phyloP scores from a whole-genome alignment of 2,329 filamentous ascomycete genomes.

The Diplocarpon mali region DNA sequence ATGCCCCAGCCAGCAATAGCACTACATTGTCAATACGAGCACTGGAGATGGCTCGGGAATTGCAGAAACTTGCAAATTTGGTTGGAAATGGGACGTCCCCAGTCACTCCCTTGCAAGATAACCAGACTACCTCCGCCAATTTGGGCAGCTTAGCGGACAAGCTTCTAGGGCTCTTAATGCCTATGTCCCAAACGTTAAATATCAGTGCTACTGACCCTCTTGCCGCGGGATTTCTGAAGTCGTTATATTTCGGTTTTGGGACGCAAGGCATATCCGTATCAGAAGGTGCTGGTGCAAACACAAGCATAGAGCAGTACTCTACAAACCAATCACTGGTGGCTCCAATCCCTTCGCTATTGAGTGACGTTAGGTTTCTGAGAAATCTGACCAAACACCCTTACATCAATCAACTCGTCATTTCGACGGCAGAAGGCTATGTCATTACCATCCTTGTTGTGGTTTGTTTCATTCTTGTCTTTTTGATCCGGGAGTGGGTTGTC shows the following conservation, averaged over 20 bases:
- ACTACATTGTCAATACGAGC: conserved; percentile 15
- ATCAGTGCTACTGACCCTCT: conserved; percentile 21
- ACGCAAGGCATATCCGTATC: conserved; percentile 9
- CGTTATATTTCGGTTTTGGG: conserved; percentile 21
- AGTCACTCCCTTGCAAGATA: conserved; percentile 21
- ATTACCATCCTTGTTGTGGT: conserved; percentile 88
- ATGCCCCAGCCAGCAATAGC: conserved; percentile 8
- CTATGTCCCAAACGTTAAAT: conserved; percentile 21
- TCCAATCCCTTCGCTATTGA: conserved; percentile 36
- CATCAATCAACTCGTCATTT: conserved; percentile 69
- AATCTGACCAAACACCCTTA: conserved; percentile 57
- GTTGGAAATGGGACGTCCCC: conserved; percentile 24
- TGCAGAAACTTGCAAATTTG: conserved; percentile 17
- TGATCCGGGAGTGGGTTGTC: conserved; percentile 95
- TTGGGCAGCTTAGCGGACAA: conserved; percentile 30
- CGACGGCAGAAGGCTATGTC: conserved; percentile 81
- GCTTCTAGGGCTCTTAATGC: conserved; percentile 23
- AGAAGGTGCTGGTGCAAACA: conserved; percentile 8
- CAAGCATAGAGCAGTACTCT: conserved; percentile 8
- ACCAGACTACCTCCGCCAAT: conserved; percentile 30
- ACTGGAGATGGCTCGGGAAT: conserved; percentile 18
- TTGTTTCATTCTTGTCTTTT: conserved; percentile 90
- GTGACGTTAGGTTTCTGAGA: conserved; percentile 44
- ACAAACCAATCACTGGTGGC: neutral
- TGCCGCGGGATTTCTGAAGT: conserved; percentile 19